Evolutionary conservation across 208 protist genomes (phyloP), one percentile per base, ranked within the genome.

Genomic region (Phytomonas francai): DNA sequence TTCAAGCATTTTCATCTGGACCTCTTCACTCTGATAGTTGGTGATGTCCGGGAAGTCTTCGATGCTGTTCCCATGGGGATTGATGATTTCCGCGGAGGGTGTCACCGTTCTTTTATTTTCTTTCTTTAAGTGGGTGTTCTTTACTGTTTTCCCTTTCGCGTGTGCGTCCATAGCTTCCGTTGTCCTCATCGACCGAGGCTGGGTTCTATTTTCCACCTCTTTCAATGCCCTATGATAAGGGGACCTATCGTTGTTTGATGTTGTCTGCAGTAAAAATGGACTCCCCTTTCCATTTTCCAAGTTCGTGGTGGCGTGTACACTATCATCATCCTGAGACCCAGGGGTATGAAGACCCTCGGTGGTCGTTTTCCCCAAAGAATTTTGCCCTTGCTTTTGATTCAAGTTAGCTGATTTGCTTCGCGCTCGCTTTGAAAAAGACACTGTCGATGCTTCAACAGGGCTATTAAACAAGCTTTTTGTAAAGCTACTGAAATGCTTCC

Each of bases 31-130:
- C 12, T 29, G 32, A 0, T 68, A 36, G 22, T 71, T 32, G 12
- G 42, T 12, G 31, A 68, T 39, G 49, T 76, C 72, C 29, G 63
- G 27, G 3, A 33, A 30, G 14, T 64, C 27, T 4, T 25, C n/a
- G 0, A 68, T 19, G 39, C 14, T 22, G 14, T 19, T 19, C 12
- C 16, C 14, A 49, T 3, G 39, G 39, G 4, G 3, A 19, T 19
- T 3, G 3, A 2, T 49, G 6, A 3, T 2, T 19, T 49, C 16
- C 39, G 12, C 2, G 12, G 14, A 19, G 6, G 9, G 6, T 19
- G 39, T 49, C 9, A 19, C 1, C 6, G 39, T 49, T 49, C 12
- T 1, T 19, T 22, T 19, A 2, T 9, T 9, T 22, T 6, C 14
- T 49, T 22, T 3, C 39, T 6, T 49, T 19, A 49, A 49, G 39